Evolutionary conservation across 2,329 filamentous ascomycete species (phyloP), one percentile per base, ranked within the genome.

Genomic region (Fusarium buxicola): DNA sequence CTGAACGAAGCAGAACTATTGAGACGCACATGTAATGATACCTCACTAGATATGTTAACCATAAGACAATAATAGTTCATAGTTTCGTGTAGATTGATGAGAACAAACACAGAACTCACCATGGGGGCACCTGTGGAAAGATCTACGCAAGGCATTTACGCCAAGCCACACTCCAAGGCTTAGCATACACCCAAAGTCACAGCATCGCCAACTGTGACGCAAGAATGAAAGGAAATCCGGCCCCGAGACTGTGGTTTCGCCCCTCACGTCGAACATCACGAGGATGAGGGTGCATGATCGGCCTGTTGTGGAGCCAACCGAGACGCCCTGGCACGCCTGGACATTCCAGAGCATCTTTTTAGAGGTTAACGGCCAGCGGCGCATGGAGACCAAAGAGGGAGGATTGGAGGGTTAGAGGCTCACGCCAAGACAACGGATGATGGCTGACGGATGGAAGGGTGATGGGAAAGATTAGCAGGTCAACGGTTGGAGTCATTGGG

Each of bases 271-370:
- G 24, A 34, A 45, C 52, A 43, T 58, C 46, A 68, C 48, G 49
- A 64, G 50, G 41, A 36, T 58, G 30, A 48, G 38, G 56, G 60
- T 59, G 50, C 56, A 63, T 71, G 68, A 70, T 67, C 62, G 60
- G 27, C 67, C 40, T 43, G 18, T 18, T 49, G 60, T 61, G 64
- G 47, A 54, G 55, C 53, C 50, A 46, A 38, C 40, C 31, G 41
- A 61, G 44, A 39, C 57, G 34, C 47, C 31, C 25, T n/a, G n/a
- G n/a, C n/a, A n/a, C n/a, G n/a, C n/a, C n/a, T 10, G 47, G 39
- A 40, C 32, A 21, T 53, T 62, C 21, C 16, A 43, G 15, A 35
- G 32, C 45, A 38, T 39, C 21, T 49, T 21, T 13, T 21, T 13
- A 67, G 40, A 61, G 63, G 55, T 47, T 50, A 38, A 55, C 40